phyloP scores from a whole-genome alignment of 1,284 basidiomycete species.

The Coriolopsis trogii region DNA sequence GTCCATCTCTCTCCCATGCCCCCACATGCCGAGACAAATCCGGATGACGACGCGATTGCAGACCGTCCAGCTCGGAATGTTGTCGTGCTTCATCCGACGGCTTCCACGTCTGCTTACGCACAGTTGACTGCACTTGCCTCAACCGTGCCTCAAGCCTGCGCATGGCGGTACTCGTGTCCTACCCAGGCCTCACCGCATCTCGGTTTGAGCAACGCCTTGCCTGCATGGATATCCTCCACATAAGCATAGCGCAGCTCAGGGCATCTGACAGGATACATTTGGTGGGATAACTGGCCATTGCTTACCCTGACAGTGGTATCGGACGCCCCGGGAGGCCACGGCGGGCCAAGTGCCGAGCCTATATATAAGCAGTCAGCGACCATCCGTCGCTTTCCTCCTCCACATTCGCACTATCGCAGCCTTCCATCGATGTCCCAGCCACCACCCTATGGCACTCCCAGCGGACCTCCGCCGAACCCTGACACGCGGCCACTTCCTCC shows the following conservation, averaged over 20 bases:
- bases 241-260: conserved; percentile 9
- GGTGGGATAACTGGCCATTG: conserved; percentile 8
- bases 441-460: conserved; percentile 39
- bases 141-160: neutral
- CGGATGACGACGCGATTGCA: too few relatives aligned
- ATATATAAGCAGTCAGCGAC: conserved; percentile 27
- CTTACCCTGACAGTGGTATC: conserved; percentile 6
- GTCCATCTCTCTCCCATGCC: neutral
- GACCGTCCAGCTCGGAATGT: too few relatives aligned
- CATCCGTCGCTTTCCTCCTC: conserved; percentile 19
- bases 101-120: neutral
- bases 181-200: neutral
- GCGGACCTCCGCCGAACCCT: conserved; percentile 46
- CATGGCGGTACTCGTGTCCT: neutral
- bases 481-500: conserved; percentile 65
- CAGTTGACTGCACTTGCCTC: too few relatives aligned
- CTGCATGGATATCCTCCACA: conserved; percentile 7
- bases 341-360: conserved; percentile 20
- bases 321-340: conserved; percentile 18
- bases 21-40: neutral
- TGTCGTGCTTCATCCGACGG: too few relatives aligned
- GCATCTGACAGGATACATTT: conserved; percentile 12
- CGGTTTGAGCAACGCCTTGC: neutral
- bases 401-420: conserved; percentile 24
- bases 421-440: conserved; percentile 44